These are phyloP conservation scores for Cucurbita ficifolia DNA, from an alignment of 306 rosid genomes.

Conservation along the genomic window DNA sequence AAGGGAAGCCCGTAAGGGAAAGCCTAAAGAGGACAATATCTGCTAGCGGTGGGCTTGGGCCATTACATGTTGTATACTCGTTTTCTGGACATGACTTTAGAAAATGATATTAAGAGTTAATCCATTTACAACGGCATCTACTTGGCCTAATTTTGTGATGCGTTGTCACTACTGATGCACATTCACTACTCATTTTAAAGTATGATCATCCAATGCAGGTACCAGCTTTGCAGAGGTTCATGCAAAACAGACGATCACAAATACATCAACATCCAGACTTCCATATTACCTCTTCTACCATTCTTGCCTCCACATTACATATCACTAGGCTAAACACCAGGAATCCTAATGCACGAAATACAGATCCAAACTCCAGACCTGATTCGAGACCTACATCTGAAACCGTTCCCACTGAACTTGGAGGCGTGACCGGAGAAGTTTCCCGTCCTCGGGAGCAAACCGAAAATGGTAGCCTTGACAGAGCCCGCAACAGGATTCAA, in stretches of 20 bases:
- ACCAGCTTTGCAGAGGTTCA: constrained; percentile 89
- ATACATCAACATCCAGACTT: constrained; percentile 90
- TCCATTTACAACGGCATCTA: neutral
- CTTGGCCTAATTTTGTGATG: neutral
- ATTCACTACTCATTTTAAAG: neutral
- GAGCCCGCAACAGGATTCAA: constrained; percentile 34
- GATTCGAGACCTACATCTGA: constrained; percentile 45
- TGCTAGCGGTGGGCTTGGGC: no score
- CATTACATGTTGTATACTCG: neutral
- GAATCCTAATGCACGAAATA: constrained; percentile 34
- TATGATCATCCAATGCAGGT: constrained; percentile 28
- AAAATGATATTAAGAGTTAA: neutral
- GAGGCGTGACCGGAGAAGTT: constrained; percentile 24
- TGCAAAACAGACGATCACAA: constrained; percentile 80
- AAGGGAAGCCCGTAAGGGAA: no score
- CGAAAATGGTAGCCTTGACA: constrained; percentile 24
- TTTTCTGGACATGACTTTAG: neutral
- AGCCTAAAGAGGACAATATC: no score
- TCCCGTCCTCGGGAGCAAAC: constrained; percentile 27
- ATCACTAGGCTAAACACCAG: constrained; percentile 91
- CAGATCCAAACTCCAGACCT: constrained; percentile 29
- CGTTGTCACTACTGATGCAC: neutral
- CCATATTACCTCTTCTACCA: constrained; percentile 88
- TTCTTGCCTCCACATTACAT: constrained; percentile 94
- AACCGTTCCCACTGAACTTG: constrained; percentile 13